Evolutionary conservation across 2,329 filamentous ascomycete species (phyloP).

Genomic region (Cercospora zeina): DNA sequence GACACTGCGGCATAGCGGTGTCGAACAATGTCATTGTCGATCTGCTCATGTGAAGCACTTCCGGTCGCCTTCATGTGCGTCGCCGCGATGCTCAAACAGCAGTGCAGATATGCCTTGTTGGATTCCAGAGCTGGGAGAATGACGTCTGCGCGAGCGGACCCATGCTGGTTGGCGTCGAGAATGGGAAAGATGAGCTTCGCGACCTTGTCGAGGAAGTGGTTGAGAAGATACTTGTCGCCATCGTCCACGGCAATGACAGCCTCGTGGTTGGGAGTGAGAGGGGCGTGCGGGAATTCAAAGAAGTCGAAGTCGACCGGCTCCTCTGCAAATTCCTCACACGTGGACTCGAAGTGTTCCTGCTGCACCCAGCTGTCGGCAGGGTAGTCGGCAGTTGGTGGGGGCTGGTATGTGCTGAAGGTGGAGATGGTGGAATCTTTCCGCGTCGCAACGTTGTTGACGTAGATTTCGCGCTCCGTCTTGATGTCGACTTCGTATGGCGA

Average conservation of each 20-base stretch:
- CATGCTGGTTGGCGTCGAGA: slow-evolving; percentile 84
- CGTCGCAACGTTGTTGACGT: slow-evolving; percentile 84
- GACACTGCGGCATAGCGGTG: slow-evolving; percentile 88
- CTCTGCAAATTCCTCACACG: slow-evolving; percentile 63
- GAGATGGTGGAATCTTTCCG: slow-evolving; percentile 83
- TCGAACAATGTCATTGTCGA: slow-evolving; percentile 87
- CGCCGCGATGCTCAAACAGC: slow-evolving; percentile 88
- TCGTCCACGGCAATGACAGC: slow-evolving; percentile 82
- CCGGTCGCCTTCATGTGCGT: slow-evolving; percentile 85
- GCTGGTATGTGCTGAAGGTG: slow-evolving; percentile 88
- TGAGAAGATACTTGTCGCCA: slow-evolving; percentile 78
- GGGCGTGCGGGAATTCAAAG: slow-evolving; percentile 75
- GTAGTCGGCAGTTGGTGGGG: slow-evolving; percentile 69
- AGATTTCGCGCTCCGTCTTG: slow-evolving; percentile 93
- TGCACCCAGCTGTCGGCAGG: slow-evolving; percentile 69
- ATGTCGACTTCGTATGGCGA: slow-evolving; percentile 91
- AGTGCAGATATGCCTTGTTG: slow-evolving; percentile 93
- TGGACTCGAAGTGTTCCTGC: slow-evolving; percentile 67
- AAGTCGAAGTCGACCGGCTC: slow-evolving; percentile 69
- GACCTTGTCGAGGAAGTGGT: slow-evolving; percentile 88
- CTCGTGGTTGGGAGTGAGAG: slow-evolving; percentile 63
- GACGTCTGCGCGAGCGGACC: slow-evolving; percentile 75
- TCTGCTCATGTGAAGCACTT: slow-evolving; percentile 66
- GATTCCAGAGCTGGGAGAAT: slow-evolving; percentile 84
- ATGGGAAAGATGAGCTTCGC: slow-evolving; percentile 89